Percentiles rank a stretch among this genome's conserved stretches.
Evolutionary conservation across 306 rosid genomes (phyloP).

Genomic region (Vigna angularis): DNA sequence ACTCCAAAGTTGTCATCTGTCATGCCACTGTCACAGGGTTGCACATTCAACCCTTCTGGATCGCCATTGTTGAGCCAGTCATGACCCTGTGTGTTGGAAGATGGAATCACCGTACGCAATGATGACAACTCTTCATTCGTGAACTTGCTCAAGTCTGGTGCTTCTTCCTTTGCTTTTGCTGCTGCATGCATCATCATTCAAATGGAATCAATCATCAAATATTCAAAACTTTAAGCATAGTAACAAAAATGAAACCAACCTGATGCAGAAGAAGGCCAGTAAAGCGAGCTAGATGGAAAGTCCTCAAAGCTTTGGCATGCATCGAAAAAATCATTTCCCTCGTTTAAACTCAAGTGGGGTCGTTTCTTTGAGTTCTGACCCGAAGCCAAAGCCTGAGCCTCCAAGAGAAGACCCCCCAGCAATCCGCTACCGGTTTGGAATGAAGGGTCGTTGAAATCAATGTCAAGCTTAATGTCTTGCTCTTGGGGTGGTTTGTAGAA

Average conservation of each 20-base stretch:
- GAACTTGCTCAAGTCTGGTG: slow-evolving; percentile 45
- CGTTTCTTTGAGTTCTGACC: slow-evolving; percentile 49
- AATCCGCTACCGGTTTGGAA: slow-evolving; percentile 43
- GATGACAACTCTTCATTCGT: slow-evolving; percentile 68
- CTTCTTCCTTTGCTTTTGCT: slow-evolving; percentile 58
- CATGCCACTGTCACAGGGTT: slow-evolving; percentile 52
- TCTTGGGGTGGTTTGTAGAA: slow-evolving; percentile 47
- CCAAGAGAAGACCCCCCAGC: slow-evolving; percentile 65
- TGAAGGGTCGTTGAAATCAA: slow-evolving; percentile 43
- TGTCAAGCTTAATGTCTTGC: slow-evolving; percentile 43
- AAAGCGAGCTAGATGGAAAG: slow-evolving; percentile 46
- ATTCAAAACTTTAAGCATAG: background rate
- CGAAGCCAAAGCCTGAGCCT: slow-evolving; percentile 58
- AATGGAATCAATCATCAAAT: background rate
- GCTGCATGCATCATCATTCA: slow-evolving; percentile 43
- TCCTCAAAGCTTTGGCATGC: slow-evolving; percentile 51
- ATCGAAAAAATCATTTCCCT: slow-evolving; percentile 53
- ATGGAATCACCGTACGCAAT: slow-evolving; percentile 58
- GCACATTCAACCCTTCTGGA: slow-evolving; percentile 50
- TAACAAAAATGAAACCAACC: slow-evolving; percentile 10
- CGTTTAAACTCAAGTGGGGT: slow-evolving; percentile 49
- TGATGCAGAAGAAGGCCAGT: slow-evolving; percentile 58
- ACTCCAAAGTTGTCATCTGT: slow-evolving; percentile 56
- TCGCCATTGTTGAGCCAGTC: slow-evolving; percentile 57
- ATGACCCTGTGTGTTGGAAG: slow-evolving; percentile 53